Base-by-base conservation (phyloP, 129 eudicot genomes). In the Helianthus tuberosus region DNA sequence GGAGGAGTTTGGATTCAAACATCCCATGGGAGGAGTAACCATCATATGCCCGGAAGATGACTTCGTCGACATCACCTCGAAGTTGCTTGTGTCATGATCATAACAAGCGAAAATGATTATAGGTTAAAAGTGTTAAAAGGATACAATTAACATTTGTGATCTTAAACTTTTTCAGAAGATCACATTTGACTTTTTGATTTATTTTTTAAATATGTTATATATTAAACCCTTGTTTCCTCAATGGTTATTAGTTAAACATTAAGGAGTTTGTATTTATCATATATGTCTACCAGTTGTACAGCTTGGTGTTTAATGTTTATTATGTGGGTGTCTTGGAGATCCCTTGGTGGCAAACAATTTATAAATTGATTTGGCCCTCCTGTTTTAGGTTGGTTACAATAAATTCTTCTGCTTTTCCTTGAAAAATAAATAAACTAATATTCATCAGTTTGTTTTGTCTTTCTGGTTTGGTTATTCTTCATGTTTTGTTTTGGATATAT, bases 21-120 rank as follows among this genome's bases (percentile, higher is more conserved):
- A 87, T 81, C 84, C 87, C 1, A 81, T 84, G 89, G 89, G 89
- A 5, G 87, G 84, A 8, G 74, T 85, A 15, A 85, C 89, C n/a
- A 85, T 81, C 51, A 79, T 83, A 47, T 80, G 93, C 80, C 63
- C 53, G 1, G 86, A 88, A 75, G 86, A 85, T 35, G 58, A 25
- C 9, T 78, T 83, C 52, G 16, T 73, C 12, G 54, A 74, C 36
- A 63, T 83, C 60, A 72, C 48, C 62, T 61, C 78, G 1, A 73
- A 47, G 62, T 61, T 73, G 61, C 25, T 59, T 46, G 14, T 73
- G 62, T 73, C 69, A 29, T 46, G 77, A 61, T 12, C 8, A 41
- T 70, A 15, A 15, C 11, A 58, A 41, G 25, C 47, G 27, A 41
- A 44, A 43, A 41, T 5, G 38, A 3, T 35, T 54, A 36, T 54